phyloP scores from a whole-genome alignment of 352 stramenopile genomes.

The Globisporangium barbulae region DNA sequence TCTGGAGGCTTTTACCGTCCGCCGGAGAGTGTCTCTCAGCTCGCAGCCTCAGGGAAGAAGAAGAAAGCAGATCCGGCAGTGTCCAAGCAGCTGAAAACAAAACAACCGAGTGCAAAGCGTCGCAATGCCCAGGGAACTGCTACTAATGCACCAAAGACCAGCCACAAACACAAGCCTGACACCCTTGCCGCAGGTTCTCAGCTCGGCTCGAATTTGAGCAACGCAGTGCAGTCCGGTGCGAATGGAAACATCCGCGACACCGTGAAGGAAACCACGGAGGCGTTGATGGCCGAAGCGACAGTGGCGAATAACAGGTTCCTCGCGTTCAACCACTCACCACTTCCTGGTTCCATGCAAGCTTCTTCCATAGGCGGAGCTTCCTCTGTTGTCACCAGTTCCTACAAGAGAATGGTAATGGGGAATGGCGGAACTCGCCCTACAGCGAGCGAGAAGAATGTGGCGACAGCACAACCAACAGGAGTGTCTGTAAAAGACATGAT shows the following conservation, averaged over 20 bases:
- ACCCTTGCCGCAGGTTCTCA: neutral
- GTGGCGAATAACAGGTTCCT: too few relatives aligned
- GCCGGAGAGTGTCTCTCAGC: neutral
- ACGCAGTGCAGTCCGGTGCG: neutral
- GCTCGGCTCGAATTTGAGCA: too few relatives aligned
- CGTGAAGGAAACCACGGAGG: neutral
- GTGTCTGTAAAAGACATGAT: neutral
- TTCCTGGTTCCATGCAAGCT: neutral
- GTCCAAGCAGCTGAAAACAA: neutral
- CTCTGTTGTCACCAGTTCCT: neutral
- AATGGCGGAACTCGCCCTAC: neutral
- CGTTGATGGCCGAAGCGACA: neutral
- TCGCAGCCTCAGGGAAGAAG: neutral
- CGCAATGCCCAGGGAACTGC: neutral
- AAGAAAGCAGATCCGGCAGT: too few relatives aligned
- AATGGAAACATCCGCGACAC: neutral
- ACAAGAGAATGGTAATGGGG: neutral
- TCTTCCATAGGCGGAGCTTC: too few relatives aligned
- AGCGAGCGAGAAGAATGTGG: neutral
- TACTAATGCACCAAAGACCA: neutral
- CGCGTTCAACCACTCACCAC: too few relatives aligned
- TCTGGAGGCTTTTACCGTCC: too few relatives aligned
- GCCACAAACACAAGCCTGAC: neutral
- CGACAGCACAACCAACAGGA: too few relatives aligned
- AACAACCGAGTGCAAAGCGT: neutral